Percentiles rank a stretch among this genome's conserved stretches.
Conservation (phyloP, 495 filamentous ascomycete species). For the Terfezia boudieri region DNA sequence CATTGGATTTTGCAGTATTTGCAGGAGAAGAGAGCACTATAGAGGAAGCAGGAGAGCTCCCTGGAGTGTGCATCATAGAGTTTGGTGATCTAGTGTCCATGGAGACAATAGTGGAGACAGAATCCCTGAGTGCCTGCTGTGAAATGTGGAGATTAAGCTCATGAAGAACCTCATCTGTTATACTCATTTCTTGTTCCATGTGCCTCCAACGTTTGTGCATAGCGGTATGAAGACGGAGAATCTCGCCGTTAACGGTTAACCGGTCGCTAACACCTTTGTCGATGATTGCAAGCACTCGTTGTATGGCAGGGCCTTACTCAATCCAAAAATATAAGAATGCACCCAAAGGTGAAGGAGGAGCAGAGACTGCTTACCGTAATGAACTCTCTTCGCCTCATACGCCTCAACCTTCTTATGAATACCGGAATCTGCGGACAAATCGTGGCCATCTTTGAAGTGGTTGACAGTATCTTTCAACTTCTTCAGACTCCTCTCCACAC, state of each 20-base stretch:
- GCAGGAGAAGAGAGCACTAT: slow-evolving; percentile 26
- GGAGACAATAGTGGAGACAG: slow-evolving; percentile 75
- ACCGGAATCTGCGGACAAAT: slow-evolving; percentile 45
- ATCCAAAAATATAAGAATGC: slow-evolving; percentile 5
- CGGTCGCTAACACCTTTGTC: slow-evolving; percentile 80
- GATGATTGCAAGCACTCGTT: slow-evolving; percentile 71
- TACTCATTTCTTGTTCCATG: slow-evolving; percentile 49
- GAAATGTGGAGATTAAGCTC: slow-evolving; percentile 41
- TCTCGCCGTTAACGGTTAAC: slow-evolving; percentile 84
- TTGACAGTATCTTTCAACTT: slow-evolving; percentile 52
- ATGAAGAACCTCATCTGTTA: slow-evolving; percentile 50
- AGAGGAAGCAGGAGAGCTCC: slow-evolving; percentile 78
- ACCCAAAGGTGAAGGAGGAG: background rate
- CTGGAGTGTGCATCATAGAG: slow-evolving; percentile 50
- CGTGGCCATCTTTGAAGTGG: slow-evolving; percentile 14
- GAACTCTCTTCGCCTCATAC: slow-evolving; percentile 84
- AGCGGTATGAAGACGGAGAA: slow-evolving; percentile 58
- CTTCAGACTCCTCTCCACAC: slow-evolving; percentile 58
- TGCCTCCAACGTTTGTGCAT: slow-evolving; percentile 58
- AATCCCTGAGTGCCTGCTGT: slow-evolving; percentile 61
- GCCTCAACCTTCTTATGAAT: slow-evolving; percentile 67
- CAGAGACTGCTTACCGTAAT: slow-evolving; percentile 35
- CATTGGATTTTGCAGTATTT: background rate
- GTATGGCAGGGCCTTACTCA: slow-evolving; percentile 51
- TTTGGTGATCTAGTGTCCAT: slow-evolving; percentile 48